Evolutionary conservation across 2,329 filamentous ascomycete species (phyloP), one percentile per base, ranked within the genome.

Genomic region (Microdochium bolleyi): DNA sequence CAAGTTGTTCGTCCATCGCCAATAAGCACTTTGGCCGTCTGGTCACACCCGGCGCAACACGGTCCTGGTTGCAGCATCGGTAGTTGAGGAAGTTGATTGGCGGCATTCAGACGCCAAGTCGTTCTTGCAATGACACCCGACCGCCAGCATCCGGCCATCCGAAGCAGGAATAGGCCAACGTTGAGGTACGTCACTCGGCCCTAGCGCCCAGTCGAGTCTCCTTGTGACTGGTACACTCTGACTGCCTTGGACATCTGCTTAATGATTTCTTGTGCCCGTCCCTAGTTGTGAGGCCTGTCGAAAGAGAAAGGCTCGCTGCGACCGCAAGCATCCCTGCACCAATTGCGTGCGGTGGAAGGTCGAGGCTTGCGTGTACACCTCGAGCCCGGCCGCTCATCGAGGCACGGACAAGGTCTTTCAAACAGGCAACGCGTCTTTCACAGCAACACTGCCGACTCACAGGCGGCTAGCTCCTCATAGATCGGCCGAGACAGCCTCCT

Each of bases 311-410:
- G 30, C 49, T 25, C 21, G 30, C 16, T 52, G 51, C 32, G 51
- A 52, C 44, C 51, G 46, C 16, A 38, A 48, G 9, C 44, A 49
- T 8, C 51, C 51, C 19, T 52, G 51, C 41, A 32, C 27, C 8
- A 49, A 52, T 27, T 52, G 51, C 30, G 30, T 32, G 3, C 51
- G 51, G 9, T 48, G 27, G 24, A 24, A 49, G 13, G 41, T 19
- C 7, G 32, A 52, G 41, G 48, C 44, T 11, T 52, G 51, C 24
- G 38, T 38, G 2, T 52, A 49, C 41, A 46, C 24, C 21, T 38
- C 27, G 21, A 24, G 27, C 49, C 22, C 19, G 16, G 13, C n/a
- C 9, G 25, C 11, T 24, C 19, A 21, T 19, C 14, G 19, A 9
- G 14, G 11, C 3, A 5, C 44, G 48, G 41, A 34, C 13, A 25